Conservation (phyloP, 1,284 basidiomycete species). For the Abortiporus biennis region DNA sequence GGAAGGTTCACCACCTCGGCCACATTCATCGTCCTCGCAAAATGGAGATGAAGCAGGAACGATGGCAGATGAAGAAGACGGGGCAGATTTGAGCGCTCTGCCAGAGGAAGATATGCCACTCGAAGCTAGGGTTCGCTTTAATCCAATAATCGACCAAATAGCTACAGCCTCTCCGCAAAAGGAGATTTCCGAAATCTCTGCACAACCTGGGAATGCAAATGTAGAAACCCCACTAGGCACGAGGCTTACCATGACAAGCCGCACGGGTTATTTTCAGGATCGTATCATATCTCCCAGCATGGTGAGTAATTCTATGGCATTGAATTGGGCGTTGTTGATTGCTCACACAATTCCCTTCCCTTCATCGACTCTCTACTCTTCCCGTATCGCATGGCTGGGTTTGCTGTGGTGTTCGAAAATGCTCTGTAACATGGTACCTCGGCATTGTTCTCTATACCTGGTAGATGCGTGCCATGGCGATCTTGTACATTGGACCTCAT, state of each 20-base stretch:
- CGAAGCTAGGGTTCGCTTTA: constrained; percentile 51
- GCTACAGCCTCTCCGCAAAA: constrained; percentile 7
- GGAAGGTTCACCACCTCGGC: constrained; percentile 3
- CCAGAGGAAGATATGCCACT: constrained; percentile 59
- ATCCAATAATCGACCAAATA: constrained; percentile 18
- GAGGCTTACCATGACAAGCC: constrained; percentile 91
- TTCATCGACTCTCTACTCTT: constrained; percentile 5
- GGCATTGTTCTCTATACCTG: too few relatives aligned
- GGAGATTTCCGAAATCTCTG: constrained; percentile 12
- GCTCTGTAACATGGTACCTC: too few relatives aligned
- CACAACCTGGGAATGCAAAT: constrained; percentile 17
- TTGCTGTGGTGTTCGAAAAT: not conserved
- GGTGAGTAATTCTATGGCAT: constrained; percentile 53
- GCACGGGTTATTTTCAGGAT: constrained; percentile 93
- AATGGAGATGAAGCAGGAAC: constrained; percentile 20
- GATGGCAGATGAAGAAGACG: constrained; percentile 47
- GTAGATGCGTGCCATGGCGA: constrained; percentile 99
- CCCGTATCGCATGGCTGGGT: too few relatives aligned
- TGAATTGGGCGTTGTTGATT: not conserved
- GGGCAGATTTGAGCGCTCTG: constrained; percentile 29
- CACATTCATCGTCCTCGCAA: not conserved
- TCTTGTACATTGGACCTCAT: constrained; percentile 91
- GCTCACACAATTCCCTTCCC: constrained; percentile 1
- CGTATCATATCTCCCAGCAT: constrained; percentile 87
- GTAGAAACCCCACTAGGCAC: constrained; percentile 20